Evolutionary conservation across 192 early-diverging fungal species (phyloP).

Genomic region (Backusella tarrabulga): DNA sequence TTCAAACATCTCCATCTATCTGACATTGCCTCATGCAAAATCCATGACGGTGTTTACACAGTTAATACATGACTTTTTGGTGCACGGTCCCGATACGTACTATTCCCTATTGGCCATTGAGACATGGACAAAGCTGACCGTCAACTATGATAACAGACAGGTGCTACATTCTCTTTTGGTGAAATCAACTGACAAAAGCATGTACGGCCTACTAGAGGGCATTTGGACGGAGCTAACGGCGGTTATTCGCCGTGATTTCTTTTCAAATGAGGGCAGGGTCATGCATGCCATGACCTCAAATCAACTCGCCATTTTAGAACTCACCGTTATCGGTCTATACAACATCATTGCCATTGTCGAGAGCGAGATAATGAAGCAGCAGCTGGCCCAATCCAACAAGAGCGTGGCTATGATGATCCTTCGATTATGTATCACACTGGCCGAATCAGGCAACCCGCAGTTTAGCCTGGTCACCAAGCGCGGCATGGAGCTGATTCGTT

Average conservation of each 20-base stretch:
- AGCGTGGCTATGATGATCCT: constrained; percentile 31
- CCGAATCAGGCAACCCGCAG: constrained; percentile 32
- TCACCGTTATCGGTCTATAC: constrained; percentile 51
- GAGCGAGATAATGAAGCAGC: constrained; percentile 16
- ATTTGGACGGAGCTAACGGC: constrained; percentile 35
- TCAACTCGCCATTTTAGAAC: constrained; percentile 50
- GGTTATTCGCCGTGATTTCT: constrained; percentile 32
- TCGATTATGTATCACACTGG: constrained; percentile 32
- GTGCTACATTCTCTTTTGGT: constrained; percentile 37
- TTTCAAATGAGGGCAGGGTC: constrained; percentile 36
- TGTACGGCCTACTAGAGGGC: constrained; percentile 27
- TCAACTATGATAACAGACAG: constrained; percentile 56
- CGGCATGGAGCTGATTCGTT: constrained; percentile 31
- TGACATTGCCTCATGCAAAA: constrained; percentile 41
- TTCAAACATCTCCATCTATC: constrained; percentile 55
- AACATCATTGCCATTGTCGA: constrained; percentile 42
- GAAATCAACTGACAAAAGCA: constrained; percentile 20
- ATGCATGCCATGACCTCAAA: constrained; percentile 36
- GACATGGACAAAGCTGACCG: constrained; percentile 56
- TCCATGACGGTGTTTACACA: constrained; percentile 42
- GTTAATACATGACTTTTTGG: constrained; percentile 51
- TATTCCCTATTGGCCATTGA: constrained; percentile 65
- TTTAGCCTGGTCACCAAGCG: constrained; percentile 30
- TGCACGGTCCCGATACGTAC: constrained; percentile 51
- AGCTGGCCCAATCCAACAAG: constrained; percentile 22